These are phyloP conservation scores for Colletotrichum sojae DNA, from an alignment of 2,329 filamentous ascomycete species.

Conservation along the genomic window DNA sequence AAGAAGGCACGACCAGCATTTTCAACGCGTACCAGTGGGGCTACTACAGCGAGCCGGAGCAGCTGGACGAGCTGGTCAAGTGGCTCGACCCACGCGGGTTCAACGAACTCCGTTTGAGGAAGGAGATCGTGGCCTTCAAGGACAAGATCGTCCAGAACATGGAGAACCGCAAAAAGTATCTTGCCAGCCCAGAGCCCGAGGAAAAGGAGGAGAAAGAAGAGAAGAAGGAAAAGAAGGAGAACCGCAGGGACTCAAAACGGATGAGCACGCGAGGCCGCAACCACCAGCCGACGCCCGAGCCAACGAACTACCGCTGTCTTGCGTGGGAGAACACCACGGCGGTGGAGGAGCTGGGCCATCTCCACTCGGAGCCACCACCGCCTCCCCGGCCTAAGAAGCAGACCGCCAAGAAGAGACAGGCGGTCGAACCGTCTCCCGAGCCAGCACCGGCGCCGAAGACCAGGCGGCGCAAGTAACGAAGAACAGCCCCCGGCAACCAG, in stretches of 20 bases:
- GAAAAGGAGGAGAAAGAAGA: constrained; percentile 53
- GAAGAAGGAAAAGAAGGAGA: constrained; percentile 52
- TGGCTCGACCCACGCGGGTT: constrained; percentile 92
- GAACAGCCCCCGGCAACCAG: background rate
- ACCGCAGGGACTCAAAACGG: constrained; percentile 46
- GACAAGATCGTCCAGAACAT: constrained; percentile 85
- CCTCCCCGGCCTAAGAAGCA: constrained; percentile 66
- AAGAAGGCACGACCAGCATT: constrained; percentile 88
- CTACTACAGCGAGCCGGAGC: constrained; percentile 85
- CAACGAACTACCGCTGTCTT: constrained; percentile 63
- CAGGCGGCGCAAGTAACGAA: constrained; percentile 40
- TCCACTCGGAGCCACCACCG: constrained; percentile 69
- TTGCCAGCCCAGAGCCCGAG: constrained; percentile 63
- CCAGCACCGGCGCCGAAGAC: constrained; percentile 45
- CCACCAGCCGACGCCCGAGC: constrained; percentile 62
- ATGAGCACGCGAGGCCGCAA: constrained; percentile 63
- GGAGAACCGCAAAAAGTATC: constrained; percentile 82
- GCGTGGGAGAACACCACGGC: constrained; percentile 71
- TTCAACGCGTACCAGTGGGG: constrained; percentile 88
- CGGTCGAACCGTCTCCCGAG: constrained; percentile 44
- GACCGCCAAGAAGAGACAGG: constrained; percentile 64
- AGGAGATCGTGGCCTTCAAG: constrained; percentile 84
- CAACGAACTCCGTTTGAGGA: constrained; percentile 88
- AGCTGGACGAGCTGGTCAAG: constrained; percentile 82
- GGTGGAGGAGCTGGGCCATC: constrained; percentile 69